Base-by-base conservation (phyloP, 805 yeast species). In the Wickerhamiella nectarea region DNA sequence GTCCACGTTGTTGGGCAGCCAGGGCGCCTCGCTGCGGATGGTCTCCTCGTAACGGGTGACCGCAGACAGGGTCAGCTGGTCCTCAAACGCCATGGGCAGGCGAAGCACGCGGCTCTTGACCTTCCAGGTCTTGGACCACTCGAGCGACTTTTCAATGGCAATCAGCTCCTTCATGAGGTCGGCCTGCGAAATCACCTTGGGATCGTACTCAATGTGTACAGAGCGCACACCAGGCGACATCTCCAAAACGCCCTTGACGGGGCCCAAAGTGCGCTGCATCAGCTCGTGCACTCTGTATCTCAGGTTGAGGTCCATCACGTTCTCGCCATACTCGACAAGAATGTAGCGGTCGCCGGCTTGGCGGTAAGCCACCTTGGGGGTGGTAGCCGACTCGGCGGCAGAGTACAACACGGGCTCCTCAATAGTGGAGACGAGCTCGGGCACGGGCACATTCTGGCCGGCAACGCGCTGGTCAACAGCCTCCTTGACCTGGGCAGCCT, bases 151-250 rank as follows among this genome's bases (percentile, higher is more conserved):
- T 60, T 89, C 96, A 56, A 79, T 78, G 1, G 85, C 78, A 46
- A 76, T 63, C 57, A 89, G 69, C 20, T 78, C 71, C 41, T 71
- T 68, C 48, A 91, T 61, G 38, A 89, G 64, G 8, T 68, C 66
- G 33, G 64, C 51, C 65, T 89, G 97, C 17, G 74, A 57, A 33
- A 81, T 70, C 40, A 68, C 61, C 33, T 63, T 56, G 38, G 80
- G 83, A 58, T 84, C 78, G 59, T 67, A 91, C 62, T 89, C 95
- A 57, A 89, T 74, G 58, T 89, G 71, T 25, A 91, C 95, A 4
- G 97, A 87, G 57, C 97, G 72, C 25, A 91, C 97, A 66, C 97
- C 97, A 53, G 83, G 94, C 1, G 95, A 85, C 95, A 91, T 84
- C 63, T 91, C 97, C 46, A 84, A 75, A 47, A 89, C 79, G 45